Conservation (phyloP, 2,329 filamentous ascomycete genomes). For the Paecilomyces niveus region DNA sequence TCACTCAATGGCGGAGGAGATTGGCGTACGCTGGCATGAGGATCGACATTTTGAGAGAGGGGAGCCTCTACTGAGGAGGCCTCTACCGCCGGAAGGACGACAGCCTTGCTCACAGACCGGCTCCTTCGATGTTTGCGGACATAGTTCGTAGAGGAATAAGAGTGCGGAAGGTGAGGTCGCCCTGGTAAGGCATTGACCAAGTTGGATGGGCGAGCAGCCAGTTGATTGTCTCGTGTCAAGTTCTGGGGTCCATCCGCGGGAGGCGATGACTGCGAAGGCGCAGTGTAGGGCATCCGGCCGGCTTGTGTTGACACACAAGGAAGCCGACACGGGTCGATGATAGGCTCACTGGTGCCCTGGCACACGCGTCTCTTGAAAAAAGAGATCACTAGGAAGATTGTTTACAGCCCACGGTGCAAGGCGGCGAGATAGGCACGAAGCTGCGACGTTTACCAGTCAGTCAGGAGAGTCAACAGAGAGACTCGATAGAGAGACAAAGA, state of each 20-base stretch:
- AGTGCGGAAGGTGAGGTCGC: constrained; percentile 46
- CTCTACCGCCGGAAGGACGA: constrained; percentile 23
- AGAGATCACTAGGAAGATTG: not conserved
- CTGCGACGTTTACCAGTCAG: not conserved
- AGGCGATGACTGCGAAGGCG: not conserved
- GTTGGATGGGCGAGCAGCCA: not conserved
- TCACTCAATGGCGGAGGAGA: constrained; percentile 77
- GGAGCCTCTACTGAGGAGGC: constrained; percentile 2
- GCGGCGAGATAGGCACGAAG: not conserved
- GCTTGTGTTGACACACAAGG: not conserved
- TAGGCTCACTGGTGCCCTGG: not conserved
- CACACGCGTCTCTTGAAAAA: not conserved
- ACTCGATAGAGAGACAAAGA: not conserved
- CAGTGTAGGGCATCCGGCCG: constrained; percentile 1
- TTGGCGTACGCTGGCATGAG: constrained; percentile 62
- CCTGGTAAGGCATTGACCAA: not conserved
- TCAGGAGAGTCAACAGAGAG: not conserved
- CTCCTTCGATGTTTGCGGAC: constrained; percentile 55
- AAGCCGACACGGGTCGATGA: not conserved
- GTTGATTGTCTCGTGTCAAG: not conserved
- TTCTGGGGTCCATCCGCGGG: not conserved
- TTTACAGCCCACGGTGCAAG: not conserved
- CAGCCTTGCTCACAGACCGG: constrained; percentile 41
- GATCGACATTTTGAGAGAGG: constrained; percentile 22
- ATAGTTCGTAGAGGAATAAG: constrained; percentile 54